Percentiles rank a stretch among this genome's conserved stretches.
Conservation (phyloP, 805 yeast genomes). For the Cyberlindnera mycetangii region DNA sequence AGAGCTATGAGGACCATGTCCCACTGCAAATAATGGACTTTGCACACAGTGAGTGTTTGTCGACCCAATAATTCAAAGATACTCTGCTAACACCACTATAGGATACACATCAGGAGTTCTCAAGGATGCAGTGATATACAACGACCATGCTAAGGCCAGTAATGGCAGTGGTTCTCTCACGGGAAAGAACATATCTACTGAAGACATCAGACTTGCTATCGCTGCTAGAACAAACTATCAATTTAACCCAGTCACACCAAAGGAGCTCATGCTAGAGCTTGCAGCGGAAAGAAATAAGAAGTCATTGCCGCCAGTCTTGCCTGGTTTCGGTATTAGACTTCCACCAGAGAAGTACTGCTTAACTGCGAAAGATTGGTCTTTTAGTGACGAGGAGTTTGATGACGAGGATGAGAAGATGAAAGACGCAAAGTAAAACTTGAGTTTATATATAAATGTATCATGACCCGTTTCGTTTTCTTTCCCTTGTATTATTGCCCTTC, state of each 20-base stretch:
- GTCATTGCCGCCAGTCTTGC: conserved; percentile 87
- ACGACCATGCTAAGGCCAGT: conserved; percentile 65
- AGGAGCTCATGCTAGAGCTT: conserved; percentile 82
- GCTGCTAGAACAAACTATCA: conserved; percentile 94
- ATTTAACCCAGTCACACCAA: conserved; percentile 94
- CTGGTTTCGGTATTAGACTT: conserved; percentile 85
- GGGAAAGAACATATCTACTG: conserved; percentile 64
- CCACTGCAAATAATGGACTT: conserved; percentile 96
- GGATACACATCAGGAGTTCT: conserved; percentile 82
- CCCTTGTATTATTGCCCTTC: too few relatives aligned
- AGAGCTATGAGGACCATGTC: conserved; percentile 91
- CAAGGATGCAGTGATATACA: conserved; percentile 85
- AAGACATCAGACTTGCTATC: conserved; percentile 88
- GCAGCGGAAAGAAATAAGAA: conserved; percentile 91
- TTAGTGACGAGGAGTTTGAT: conserved; percentile 44
- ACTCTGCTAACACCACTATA: conserved; percentile 13
- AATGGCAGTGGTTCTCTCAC: conserved; percentile 39
- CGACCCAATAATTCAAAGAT: not conserved
- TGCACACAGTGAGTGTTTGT: conserved; percentile 57
- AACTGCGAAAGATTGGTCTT: conserved; percentile 76
- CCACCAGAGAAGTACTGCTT: conserved; percentile 98
- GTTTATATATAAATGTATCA: too few relatives aligned
- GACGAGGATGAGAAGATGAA: conserved; percentile 25
- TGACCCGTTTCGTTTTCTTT: too few relatives aligned
- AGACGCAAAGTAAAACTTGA: conserved; percentile 13